Conservation (phyloP, 1,284 basidiomycete genomes). For the Xerocomus nothofagi region DNA sequence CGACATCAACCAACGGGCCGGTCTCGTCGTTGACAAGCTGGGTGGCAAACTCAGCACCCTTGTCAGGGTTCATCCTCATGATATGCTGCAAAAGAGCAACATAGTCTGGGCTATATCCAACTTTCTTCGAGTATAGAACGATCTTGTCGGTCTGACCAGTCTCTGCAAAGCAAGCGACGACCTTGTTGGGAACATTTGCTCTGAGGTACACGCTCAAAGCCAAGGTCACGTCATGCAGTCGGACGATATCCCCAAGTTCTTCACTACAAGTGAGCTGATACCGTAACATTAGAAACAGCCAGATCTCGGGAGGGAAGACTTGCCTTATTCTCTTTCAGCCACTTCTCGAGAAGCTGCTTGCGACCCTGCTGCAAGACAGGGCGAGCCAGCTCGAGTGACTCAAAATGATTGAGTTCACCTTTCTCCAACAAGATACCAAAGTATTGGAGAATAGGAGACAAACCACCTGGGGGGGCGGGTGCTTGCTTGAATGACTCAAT, state of each 20-base stretch:
- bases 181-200: constrained; percentile 98
- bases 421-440: constrained; percentile 98
- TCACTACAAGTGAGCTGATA: constrained; percentile 93
- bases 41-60: constrained; percentile 97
- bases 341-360: constrained; percentile 98
- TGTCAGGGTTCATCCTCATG: constrained; percentile 96
- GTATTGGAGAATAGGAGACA: constrained; percentile 98
- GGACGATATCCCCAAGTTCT: constrained; percentile 97
- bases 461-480: constrained; percentile 84
- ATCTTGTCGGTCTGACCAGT: constrained; percentile 99
- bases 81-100: constrained; percentile 95
- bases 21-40: constrained; percentile 93
- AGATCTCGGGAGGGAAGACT: constrained; percentile 4
- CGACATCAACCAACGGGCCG: constrained; percentile 92
- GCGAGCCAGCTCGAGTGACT: constrained; percentile 94
- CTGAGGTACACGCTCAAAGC: constrained; percentile 98
- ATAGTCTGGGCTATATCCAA: constrained; percentile 94
- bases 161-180: constrained; percentile 98
- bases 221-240: constrained; percentile 94
- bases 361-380: constrained; percentile 96
- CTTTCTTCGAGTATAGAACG: constrained; percentile 96
- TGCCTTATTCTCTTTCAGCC: constrained; percentile 99
- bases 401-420: constrained; percentile 95
- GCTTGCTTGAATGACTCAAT: constrained; percentile 99
- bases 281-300: constrained; percentile 15